Percentiles rank a stretch among this genome's conserved stretches.
phyloP scores from a whole-genome alignment of 2,329 filamentous ascomycete species.

The Fusarium avenaceum region DNA sequence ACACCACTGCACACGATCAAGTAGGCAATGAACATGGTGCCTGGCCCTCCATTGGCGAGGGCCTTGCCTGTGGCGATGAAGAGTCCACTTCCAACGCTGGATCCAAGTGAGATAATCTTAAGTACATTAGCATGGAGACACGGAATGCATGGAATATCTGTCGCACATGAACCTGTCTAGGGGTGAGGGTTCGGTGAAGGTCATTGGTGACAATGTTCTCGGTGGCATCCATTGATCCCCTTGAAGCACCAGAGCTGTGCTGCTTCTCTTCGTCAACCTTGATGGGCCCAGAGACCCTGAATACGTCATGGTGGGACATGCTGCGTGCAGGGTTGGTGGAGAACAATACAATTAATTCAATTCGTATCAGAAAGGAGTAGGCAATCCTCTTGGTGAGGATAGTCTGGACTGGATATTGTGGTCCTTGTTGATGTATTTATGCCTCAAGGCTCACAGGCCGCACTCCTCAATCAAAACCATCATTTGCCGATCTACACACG shows the following conservation, averaged over 20 bases:
- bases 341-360: too few relatives aligned
- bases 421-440: too few relatives aligned
- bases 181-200: neutral
- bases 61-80: conserved; percentile 40
- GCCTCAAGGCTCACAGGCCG: too few relatives aligned
- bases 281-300: neutral
- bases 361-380: too few relatives aligned
- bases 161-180: neutral
- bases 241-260: neutral
- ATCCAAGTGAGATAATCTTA: conserved; percentile 40
- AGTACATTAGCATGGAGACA: accelerated
- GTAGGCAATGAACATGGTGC: conserved; percentile 42
- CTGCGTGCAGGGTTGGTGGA: too few relatives aligned
- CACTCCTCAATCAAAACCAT: too few relatives aligned
- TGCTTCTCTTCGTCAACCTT: neutral
- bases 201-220: neutral
- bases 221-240: neutral
- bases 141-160: too few relatives aligned
- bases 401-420: too few relatives aligned
- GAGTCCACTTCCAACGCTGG: conserved; percentile 38
- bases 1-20: conserved; percentile 35
- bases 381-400: too few relatives aligned
- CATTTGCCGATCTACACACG: too few relatives aligned
- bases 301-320: neutral
- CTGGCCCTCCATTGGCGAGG: conserved; percentile 36